These are phyloP conservation scores for Epithemia pelagica DNA, from an alignment of 108 stramenopile genomes.

Conservation along the genomic window DNA sequence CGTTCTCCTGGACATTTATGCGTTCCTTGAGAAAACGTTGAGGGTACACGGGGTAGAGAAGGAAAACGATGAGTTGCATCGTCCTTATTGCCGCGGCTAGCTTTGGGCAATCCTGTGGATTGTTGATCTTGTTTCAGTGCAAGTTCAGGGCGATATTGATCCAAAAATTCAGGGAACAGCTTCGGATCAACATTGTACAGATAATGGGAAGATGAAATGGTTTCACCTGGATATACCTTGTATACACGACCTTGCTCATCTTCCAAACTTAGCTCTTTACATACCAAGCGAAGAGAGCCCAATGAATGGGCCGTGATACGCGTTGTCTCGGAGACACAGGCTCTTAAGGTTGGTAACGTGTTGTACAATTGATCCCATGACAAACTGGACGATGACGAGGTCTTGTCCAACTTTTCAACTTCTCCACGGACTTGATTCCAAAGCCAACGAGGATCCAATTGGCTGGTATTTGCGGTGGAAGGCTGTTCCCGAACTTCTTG, in stretches of 20 bases:
- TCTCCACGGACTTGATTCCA: not conserved
- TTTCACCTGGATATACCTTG: constrained; percentile 20
- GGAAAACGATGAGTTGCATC: no score
- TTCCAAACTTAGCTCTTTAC: constrained; percentile 11
- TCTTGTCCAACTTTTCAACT: not conserved
- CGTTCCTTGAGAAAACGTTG: constrained; percentile 41
- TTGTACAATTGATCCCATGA: not conserved
- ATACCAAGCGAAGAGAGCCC: constrained; percentile 37
- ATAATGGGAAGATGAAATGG: constrained; percentile 37
- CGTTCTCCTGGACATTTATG: constrained; percentile 54
- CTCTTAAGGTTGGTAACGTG: constrained; percentile 10
- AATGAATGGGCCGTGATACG: constrained; percentile 46
- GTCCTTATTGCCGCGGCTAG: not conserved
- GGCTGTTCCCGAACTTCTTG: not conserved
- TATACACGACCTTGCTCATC: not conserved
- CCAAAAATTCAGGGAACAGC: constrained; percentile 16
- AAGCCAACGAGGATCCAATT: not conserved
- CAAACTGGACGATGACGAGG: not conserved
- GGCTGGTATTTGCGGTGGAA: not conserved
- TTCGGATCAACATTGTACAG: constrained; percentile 11
- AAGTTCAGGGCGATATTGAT: not conserved
- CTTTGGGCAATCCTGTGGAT: not conserved
- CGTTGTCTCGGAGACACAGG: constrained; percentile 29
- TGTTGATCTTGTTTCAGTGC: constrained; percentile 5
- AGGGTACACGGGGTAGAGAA: not conserved